Evolutionary conservation across 1,139 yeast genomes (phyloP).

Genomic region (Yamadazyma pseudoaaseri): DNA sequence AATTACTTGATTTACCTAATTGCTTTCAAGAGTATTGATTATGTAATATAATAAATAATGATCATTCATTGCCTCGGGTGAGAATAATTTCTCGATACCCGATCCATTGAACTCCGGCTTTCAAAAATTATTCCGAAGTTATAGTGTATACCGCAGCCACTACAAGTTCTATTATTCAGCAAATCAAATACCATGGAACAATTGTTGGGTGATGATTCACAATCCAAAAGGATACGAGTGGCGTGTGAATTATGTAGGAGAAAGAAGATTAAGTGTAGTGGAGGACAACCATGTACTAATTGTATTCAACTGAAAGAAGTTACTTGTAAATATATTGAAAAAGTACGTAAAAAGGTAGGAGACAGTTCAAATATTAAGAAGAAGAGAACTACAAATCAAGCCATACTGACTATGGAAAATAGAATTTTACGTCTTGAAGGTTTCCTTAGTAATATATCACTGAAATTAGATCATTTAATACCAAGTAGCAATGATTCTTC

Average conservation of each 20-base stretch:
- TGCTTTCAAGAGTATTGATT: constrained; percentile 1
- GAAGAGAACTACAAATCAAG: constrained; percentile 10
- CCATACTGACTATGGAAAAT: constrained; percentile 20
- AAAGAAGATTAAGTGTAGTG: constrained; percentile 53
- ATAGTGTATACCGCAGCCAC: too few species aligned
- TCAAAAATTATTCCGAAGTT: too few species aligned
- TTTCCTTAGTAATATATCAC: constrained; percentile 19
- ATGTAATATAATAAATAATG: too few species aligned
- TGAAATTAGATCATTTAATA: constrained; percentile 14
- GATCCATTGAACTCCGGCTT: too few species aligned
- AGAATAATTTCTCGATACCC: too few species aligned
- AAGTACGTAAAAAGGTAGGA: constrained; percentile 17
- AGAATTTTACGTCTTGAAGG: constrained; percentile 24
- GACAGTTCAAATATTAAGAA: constrained; percentile 10
- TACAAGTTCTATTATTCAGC: too few species aligned
- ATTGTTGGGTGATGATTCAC: neutral
- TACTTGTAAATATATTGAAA: constrained; percentile 29
- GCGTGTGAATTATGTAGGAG: constrained; percentile 56
- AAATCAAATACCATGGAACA: too few species aligned
- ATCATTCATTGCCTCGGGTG: too few species aligned
- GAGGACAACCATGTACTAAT: constrained; percentile 43
- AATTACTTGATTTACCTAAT: neutral
- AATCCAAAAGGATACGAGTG: constrained; percentile 33
- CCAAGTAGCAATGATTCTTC: neutral
- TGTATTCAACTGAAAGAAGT: constrained; percentile 30